Conservation (phyloP, 768 basidiomycete genomes). For the Pleurotus sapidus region DNA sequence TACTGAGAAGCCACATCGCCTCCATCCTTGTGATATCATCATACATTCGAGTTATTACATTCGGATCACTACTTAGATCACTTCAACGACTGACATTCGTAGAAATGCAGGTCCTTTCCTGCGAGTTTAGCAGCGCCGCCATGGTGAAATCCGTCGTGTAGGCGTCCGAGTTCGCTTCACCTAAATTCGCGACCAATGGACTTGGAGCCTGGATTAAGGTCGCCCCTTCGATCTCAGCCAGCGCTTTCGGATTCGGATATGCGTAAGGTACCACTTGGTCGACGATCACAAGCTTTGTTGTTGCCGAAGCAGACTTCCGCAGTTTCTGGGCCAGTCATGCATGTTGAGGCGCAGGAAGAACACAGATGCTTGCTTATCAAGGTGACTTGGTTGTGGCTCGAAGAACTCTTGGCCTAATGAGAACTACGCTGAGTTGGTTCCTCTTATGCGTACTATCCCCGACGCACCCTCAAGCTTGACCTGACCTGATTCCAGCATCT, state of each 20-base stretch:
- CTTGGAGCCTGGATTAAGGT: background rate
- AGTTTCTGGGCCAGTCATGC: slow-evolving; percentile 48
- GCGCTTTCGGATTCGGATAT: background rate
- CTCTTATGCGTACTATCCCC: slow-evolving; percentile 13
- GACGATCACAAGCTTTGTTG: slow-evolving; percentile 23
- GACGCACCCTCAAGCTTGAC: slow-evolving; percentile 35
- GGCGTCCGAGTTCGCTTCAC: background rate
- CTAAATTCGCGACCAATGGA: slow-evolving; percentile 9
- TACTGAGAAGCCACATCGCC: background rate
- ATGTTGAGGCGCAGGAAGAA: slow-evolving; percentile 46
- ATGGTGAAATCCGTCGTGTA: slow-evolving; percentile 13
- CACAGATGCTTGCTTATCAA: slow-evolving; percentile 28
- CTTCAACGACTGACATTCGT: slow-evolving; percentile 34
- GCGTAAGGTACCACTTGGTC: slow-evolving; percentile 20
- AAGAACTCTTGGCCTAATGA: slow-evolving; percentile 49
- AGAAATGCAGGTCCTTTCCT: slow-evolving; percentile 37
- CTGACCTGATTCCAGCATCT: slow-evolving; percentile 24
- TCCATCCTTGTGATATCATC: too few species aligned
- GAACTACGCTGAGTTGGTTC: background rate
- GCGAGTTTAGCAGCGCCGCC: slow-evolving; percentile 12
- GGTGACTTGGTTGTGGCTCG: slow-evolving; percentile 27
- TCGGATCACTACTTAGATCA: background rate
- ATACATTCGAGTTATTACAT: too few species aligned
- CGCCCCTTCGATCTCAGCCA: background rate
- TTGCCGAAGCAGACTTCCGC: slow-evolving; percentile 17